A percentile compares a stretch with the other conserved stretches of the same genome.
Conservation (phyloP, 495 filamentous ascomycete genomes). For the Penicillium verhagenii region DNA sequence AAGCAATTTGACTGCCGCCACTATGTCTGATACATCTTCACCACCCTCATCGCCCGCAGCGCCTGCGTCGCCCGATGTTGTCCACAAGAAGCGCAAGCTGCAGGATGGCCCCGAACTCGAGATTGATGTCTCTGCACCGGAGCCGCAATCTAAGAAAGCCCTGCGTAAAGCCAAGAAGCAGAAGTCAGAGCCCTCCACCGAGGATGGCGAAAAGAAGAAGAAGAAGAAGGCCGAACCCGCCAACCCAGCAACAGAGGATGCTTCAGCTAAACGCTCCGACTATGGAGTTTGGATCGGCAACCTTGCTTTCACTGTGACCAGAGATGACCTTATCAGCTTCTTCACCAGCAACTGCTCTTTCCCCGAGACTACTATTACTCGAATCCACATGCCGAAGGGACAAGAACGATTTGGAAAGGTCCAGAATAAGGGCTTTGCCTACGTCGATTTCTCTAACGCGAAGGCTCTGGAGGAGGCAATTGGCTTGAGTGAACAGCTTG, state of each 20-base stretch:
- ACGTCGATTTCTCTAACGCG: slow-evolving; percentile 81
- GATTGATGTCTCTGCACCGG: slow-evolving; percentile 81
- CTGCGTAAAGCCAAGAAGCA: slow-evolving; percentile 78
- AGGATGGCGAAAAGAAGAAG: slow-evolving; percentile 26
- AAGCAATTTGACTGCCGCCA: background rate
- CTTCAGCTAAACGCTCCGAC: slow-evolving; percentile 62
- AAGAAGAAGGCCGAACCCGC: slow-evolving; percentile 24
- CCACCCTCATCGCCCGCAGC: too few relatives aligned
- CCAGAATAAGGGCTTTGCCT: slow-evolving; percentile 88
- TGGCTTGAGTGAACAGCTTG: slow-evolving; percentile 73
- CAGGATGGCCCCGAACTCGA: slow-evolving; percentile 66
- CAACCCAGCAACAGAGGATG: slow-evolving; percentile 25
- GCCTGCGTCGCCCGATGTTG: too few relatives aligned
- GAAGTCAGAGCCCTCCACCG: slow-evolving; percentile 33
- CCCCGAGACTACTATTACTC: slow-evolving; percentile 66
- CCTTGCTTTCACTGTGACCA: slow-evolving; percentile 74
- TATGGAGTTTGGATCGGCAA: slow-evolving; percentile 97
- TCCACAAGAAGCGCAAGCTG: slow-evolving; percentile 69
- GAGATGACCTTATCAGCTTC: slow-evolving; percentile 70
- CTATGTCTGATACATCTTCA: slow-evolving; percentile 28
- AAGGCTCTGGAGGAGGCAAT: slow-evolving; percentile 69
- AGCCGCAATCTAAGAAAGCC: slow-evolving; percentile 92
- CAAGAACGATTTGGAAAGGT: slow-evolving; percentile 47
- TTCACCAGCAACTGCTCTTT: slow-evolving; percentile 69
- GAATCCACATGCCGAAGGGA: slow-evolving; percentile 72